Evolutionary conservation across 1,284 basidiomycete genomes (phyloP).

Genomic region (Cutaneotrichosporon sp.): DNA sequence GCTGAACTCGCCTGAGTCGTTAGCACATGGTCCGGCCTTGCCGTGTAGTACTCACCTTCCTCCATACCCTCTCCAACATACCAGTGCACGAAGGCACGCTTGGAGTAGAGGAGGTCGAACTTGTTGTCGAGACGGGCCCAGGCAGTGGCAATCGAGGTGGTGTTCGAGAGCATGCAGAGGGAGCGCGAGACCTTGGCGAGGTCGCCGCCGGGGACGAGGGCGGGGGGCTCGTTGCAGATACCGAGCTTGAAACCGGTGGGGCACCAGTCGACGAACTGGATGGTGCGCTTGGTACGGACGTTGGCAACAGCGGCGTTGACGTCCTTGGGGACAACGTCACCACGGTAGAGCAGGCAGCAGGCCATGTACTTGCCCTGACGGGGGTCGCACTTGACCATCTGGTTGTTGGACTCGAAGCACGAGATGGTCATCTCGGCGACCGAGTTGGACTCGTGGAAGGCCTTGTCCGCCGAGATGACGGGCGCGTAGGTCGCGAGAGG

Average conservation of each 20-base stretch:
- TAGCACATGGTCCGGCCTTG: constrained; percentile 52
- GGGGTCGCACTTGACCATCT: constrained; percentile 98
- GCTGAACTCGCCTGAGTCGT: no score
- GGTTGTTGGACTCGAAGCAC: constrained; percentile 95
- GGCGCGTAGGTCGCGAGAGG: constrained; percentile 94
- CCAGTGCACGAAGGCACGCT: constrained; percentile 86
- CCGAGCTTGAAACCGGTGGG: constrained; percentile 97
- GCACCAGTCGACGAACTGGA: constrained; percentile 95
- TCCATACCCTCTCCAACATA: constrained; percentile 99
- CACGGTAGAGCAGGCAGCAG: constrained; percentile 83
- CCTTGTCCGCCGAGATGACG: constrained; percentile 70
- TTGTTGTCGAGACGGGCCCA: constrained; percentile 98
- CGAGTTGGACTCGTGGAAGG: constrained; percentile 94
- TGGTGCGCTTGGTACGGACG: constrained; percentile 95
- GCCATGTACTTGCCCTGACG: constrained; percentile 97
- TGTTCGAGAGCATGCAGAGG: constrained; percentile 87
- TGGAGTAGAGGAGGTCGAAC: constrained; percentile 94
- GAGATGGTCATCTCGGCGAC: constrained; percentile 98
- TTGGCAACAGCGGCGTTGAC: constrained; percentile 86
- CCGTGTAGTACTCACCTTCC: constrained; percentile 97
- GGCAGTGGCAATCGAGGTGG: constrained; percentile 70
- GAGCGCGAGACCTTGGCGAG: constrained; percentile 90
- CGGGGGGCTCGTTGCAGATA: constrained; percentile 93
- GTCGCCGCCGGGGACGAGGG: constrained; percentile 86
- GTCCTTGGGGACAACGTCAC: constrained; percentile 97